phyloP scores from a whole-genome alignment of 2,329 filamentous ascomycete species.

The Colletotrichum chrysophilum region DNA sequence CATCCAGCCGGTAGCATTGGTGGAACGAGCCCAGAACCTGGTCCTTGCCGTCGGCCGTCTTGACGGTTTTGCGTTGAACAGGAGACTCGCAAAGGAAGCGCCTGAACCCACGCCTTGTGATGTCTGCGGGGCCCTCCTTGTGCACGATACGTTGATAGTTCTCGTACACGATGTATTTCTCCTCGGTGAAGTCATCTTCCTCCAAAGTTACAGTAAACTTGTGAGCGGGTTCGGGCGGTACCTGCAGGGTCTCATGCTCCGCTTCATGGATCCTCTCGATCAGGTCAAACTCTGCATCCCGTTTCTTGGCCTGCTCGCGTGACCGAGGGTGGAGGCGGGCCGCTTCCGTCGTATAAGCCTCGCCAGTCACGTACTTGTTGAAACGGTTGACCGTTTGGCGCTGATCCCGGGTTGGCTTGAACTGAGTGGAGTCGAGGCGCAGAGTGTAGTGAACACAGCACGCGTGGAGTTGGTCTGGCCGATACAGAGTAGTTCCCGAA shows the following conservation, averaged over 20 bases:
- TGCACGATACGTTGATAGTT: slow-evolving; percentile 81
- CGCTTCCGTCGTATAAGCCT: slow-evolving; percentile 68
- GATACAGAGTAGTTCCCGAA: slow-evolving; percentile 74
- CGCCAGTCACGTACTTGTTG: slow-evolving; percentile 73
- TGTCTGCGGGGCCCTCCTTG: slow-evolving; percentile 65
- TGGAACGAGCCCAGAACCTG: slow-evolving; percentile 75
- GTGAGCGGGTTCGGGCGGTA: slow-evolving; percentile 69
- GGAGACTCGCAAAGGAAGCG: slow-evolving; percentile 79
- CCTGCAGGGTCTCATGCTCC: slow-evolving; percentile 60
- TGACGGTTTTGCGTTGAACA: slow-evolving; percentile 52
- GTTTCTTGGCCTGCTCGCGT: slow-evolving; percentile 67
- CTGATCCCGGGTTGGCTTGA: slow-evolving; percentile 74
- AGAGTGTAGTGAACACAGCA: slow-evolving; percentile 95
- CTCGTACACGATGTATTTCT: slow-evolving; percentile 75
- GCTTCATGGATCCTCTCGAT: slow-evolving; percentile 71
- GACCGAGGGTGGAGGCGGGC: slow-evolving; percentile 70
- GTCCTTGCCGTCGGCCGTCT: slow-evolving; percentile 52
- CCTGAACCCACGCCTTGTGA: slow-evolving; percentile 67
- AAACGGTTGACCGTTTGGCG: slow-evolving; percentile 79
- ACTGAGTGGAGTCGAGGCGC: slow-evolving; percentile 69
- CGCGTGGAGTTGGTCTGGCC: slow-evolving; percentile 77
- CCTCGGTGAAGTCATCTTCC: slow-evolving; percentile 71
- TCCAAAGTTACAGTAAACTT: slow-evolving; percentile 74
- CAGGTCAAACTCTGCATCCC: slow-evolving; percentile 72
- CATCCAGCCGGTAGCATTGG: slow-evolving; percentile 82